Base-by-base conservation (phyloP, 371 early-diverging fungal genomes). In the Fennellomyces sp. region DNA sequence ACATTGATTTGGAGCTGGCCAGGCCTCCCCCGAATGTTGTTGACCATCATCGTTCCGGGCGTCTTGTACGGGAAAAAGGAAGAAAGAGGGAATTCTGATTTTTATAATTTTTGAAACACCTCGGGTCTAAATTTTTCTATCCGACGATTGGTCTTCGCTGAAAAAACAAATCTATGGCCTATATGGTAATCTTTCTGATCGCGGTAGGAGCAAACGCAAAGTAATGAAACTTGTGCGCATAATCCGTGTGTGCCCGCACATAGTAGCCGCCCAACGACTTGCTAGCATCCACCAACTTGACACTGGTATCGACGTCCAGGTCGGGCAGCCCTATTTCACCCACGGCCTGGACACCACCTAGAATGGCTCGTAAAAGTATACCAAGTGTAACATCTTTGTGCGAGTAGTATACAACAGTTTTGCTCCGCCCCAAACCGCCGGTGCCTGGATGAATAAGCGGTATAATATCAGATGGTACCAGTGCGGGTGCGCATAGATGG, bases 401-500 rank as follows among this genome's bases (percentile, higher is more conserved):
- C 5, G 76, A 74, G 52, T 76, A 76, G 55, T 80, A 80, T 11
- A 80, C 68, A 21, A 60, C 52, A 5, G 80, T 80, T 12, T 65
- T 61, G 26, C 47, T 25, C 29, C 65, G 61, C 26, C 73, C 80
- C 23, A 80, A 60, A 21, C 73, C 73, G 2, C 69, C 69, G 6
- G 57, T 42, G 6, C 60, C 71, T 31, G 38, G 52, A 21, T 36
- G 28, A 29, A 80, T 62, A 29, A 63, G 60, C 26, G 61, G 64
- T 27, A 69, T 53, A 38, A 80, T 68, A 38, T 81, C 81, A 38
- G 65, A 47, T 29, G 58, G 56, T 31, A 69, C 56, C 28, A 81
- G 54, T 13, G 81, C 81, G 10, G 81, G 81, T 12, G 81, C 81
- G 52, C 78, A 81, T 13, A 81, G 59, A 64, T 81, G 81, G 33